Evolutionary conservation across 2,329 filamentous ascomycete species (phyloP).

Genomic region (Apiospora pterosperma): DNA sequence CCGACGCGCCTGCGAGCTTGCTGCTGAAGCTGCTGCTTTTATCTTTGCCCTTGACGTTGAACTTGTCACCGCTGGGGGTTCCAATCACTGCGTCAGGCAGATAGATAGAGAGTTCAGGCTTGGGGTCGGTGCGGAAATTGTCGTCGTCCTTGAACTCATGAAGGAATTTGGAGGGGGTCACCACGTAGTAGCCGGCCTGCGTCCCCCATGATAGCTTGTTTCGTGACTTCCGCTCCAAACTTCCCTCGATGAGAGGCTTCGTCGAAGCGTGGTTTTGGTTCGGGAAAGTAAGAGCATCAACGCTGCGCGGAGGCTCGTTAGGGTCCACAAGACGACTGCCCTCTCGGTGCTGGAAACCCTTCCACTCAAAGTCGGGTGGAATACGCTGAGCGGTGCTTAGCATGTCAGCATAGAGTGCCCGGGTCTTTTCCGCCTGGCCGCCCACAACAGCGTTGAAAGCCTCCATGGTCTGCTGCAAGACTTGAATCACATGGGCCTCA

Average conservation of each 20-base stretch:
- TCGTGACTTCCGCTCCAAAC: conserved; percentile 84
- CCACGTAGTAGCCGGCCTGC: conserved; percentile 80
- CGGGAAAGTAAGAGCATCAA: conserved; percentile 75
- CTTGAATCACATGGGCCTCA: conserved; percentile 79
- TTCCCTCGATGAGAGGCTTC: conserved; percentile 80
- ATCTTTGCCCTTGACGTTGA: conserved; percentile 95
- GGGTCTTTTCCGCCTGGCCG: conserved; percentile 77
- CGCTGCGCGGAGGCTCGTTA: conserved; percentile 66
- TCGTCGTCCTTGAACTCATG: conserved; percentile 98
- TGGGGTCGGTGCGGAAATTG: conserved; percentile 64
- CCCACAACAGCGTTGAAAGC: conserved; percentile 79
- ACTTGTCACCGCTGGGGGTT: conserved; percentile 70
- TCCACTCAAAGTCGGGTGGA: conserved; percentile 87
- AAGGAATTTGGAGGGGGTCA: conserved; percentile 82
- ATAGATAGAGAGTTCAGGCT: conserved; percentile 85
- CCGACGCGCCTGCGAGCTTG: conserved; percentile 75
- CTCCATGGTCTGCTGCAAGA: conserved; percentile 77
- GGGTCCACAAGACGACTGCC: conserved; percentile 74
- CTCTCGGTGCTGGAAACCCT: conserved; percentile 73
- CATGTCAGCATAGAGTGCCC: conserved; percentile 81
- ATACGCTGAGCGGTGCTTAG: conserved; percentile 72
- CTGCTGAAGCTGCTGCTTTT: conserved; percentile 74
- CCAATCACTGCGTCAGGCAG: conserved; percentile 86
- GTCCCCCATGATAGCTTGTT: conserved; percentile 78
- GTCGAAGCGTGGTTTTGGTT: conserved; percentile 84